Conservation (phyloP, 805 yeast genomes). For the Pichia membranifaciens region DNA sequence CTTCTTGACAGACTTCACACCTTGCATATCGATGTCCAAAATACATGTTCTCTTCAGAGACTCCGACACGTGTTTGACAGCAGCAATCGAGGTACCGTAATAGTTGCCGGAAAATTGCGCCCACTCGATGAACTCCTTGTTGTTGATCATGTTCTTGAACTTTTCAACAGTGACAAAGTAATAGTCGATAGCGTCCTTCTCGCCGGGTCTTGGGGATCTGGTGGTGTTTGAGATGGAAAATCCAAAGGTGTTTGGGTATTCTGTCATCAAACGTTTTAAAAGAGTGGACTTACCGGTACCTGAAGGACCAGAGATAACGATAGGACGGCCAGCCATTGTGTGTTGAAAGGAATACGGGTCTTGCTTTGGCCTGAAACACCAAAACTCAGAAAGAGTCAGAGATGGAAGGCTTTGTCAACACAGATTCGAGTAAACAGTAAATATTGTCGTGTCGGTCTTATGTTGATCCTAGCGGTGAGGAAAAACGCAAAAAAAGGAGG, state of each 20-base stretch:
- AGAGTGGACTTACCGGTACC: slow-evolving; percentile 95
- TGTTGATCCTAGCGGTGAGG: too few relatives aligned
- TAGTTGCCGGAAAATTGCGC: slow-evolving; percentile 97
- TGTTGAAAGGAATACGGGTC: neutral
- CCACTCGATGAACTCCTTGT: slow-evolving; percentile 86
- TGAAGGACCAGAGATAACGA: slow-evolving; percentile 95
- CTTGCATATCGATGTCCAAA: slow-evolving; percentile 98
- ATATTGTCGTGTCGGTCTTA: too few relatives aligned
- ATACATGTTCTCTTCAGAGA: slow-evolving; percentile 71
- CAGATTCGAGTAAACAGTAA: too few relatives aligned
- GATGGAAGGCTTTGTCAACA: too few relatives aligned
- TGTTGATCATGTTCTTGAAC: slow-evolving; percentile 70
- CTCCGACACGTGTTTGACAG: slow-evolving; percentile 69
- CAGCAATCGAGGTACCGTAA: slow-evolving; percentile 87
- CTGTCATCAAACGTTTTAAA: slow-evolving; percentile 81
- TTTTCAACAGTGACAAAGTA: slow-evolving; percentile 76
- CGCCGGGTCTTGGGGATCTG: slow-evolving; percentile 87
- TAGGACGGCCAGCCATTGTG: slow-evolving; percentile 53
- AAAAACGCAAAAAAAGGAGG: too few relatives aligned
- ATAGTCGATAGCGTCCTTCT: slow-evolving; percentile 82
- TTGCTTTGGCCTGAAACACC: neutral
- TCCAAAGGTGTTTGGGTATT: slow-evolving; percentile 85
- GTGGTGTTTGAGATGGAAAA: slow-evolving; percentile 94
- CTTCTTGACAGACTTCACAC: slow-evolving; percentile 86
- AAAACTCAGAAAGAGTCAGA: neutral